A percentile compares a stretch with the other conserved stretches of the same genome.
Conservation (phyloP, 2,329 filamentous ascomycete species). For the Xylaria sp. region DNA sequence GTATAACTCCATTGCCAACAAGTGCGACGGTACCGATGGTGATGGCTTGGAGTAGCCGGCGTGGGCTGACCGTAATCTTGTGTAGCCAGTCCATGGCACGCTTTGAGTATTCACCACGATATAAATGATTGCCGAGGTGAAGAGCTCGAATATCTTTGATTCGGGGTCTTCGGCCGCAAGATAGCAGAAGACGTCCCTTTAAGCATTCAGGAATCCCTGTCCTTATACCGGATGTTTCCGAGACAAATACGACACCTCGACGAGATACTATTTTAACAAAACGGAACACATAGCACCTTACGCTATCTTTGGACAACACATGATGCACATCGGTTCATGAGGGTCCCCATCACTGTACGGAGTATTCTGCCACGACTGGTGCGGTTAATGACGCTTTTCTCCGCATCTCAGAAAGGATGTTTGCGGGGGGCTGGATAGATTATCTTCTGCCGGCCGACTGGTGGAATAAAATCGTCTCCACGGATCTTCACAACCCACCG, state of each 20-base stretch:
- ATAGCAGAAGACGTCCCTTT: neutral
- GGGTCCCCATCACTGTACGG: slow-evolving; percentile 15
- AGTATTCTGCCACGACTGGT: slow-evolving; percentile 21
- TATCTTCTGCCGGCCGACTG: slow-evolving; percentile 35
- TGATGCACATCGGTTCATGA: neutral
- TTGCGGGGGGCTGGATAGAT: slow-evolving; percentile 27
- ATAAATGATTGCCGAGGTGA: neutral
- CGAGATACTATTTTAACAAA: neutral
- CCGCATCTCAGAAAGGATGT: slow-evolving; percentile 8
- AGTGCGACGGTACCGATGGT: slow-evolving; percentile 31
- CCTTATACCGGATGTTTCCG: neutral
- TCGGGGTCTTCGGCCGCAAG: neutral
- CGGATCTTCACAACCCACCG: slow-evolving; percentile 6
- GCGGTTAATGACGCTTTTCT: slow-evolving; percentile 21
- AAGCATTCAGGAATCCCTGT: neutral
- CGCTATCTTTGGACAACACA: slow-evolving; percentile 4
- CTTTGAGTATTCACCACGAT: neutral
- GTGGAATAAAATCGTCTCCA: slow-evolving; percentile 31
- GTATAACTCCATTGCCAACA: slow-evolving; percentile 24
- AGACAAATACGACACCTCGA: neutral
- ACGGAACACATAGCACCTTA: neutral
- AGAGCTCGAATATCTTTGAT: neutral
- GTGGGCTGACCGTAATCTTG: slow-evolving; percentile 14
- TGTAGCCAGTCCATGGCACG: slow-evolving; percentile 31
- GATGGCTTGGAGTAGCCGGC: slow-evolving; percentile 32